Percentiles rank a stretch among this genome's conserved stretches.
phyloP scores from a whole-genome alignment of 2,329 filamentous ascomycete species.

The Exophiala aquamarina region DNA sequence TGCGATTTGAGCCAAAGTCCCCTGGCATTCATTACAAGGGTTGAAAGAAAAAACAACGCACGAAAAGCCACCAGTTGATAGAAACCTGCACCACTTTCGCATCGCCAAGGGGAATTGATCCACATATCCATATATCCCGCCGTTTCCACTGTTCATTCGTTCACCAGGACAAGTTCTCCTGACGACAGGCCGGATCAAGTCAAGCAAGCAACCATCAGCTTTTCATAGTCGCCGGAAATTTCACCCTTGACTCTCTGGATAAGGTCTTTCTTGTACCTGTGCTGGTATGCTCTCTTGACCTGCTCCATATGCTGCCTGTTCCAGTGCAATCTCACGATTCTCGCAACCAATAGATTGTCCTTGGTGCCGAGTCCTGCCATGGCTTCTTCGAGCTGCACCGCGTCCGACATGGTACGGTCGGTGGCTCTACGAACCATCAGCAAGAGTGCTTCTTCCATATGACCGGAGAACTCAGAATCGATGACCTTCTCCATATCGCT shows the following conservation, averaged over 20 bases:
- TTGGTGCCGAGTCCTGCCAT: constrained; percentile 90
- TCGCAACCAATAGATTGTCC: constrained; percentile 72
- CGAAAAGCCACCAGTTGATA: too few species aligned
- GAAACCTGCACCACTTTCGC: too few species aligned
- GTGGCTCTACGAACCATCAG: constrained; percentile 74
- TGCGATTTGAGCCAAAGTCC: too few species aligned
- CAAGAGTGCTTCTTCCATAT: constrained; percentile 84
- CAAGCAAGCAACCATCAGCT: constrained; percentile 68
- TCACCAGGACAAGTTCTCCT: too few species aligned
- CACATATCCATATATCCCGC: too few species aligned
- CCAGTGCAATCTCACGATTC: constrained; percentile 85
- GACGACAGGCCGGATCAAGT: constrained; percentile 36
- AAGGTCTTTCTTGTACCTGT: constrained; percentile 68
- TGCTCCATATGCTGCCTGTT: constrained; percentile 71
- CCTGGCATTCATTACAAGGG: too few species aligned
- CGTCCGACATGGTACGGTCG: constrained; percentile 83
- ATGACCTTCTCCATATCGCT: constrained; percentile 71
- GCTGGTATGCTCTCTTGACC: constrained; percentile 75
- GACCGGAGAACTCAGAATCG: constrained; percentile 80
- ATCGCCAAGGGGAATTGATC: too few species aligned
- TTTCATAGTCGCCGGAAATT: constrained; percentile 81
- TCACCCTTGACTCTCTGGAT: constrained; percentile 72
- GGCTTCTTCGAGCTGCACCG: constrained; percentile 74
- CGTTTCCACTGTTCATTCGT: too few species aligned
- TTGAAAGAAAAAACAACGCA: too few species aligned